Conservation (phyloP, 2,329 filamentous ascomycete species). For the Tolypocladium ophioglossoides region DNA sequence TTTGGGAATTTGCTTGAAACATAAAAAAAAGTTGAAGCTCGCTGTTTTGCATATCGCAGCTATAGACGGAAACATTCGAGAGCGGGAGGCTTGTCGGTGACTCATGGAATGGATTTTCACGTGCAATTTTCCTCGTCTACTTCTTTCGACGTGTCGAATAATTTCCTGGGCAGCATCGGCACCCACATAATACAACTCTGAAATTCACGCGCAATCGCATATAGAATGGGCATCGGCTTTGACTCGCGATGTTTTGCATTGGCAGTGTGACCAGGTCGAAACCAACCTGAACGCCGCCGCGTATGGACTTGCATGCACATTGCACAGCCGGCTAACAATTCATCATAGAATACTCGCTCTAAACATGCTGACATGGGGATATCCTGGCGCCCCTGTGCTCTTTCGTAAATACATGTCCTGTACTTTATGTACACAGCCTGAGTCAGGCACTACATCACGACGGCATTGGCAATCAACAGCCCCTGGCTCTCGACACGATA, state of each 20-base stretch:
- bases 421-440: not conserved
- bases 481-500: constrained; percentile 79
- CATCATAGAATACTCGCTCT: not conserved
- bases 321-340: not conserved
- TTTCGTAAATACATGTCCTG: not conserved
- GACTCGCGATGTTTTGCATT: not conserved
- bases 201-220: not conserved
- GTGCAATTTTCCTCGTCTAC: not conserved
- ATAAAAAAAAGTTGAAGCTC: not conserved
- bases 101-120: not conserved
- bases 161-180: not conserved
- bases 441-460: constrained; percentile 36
- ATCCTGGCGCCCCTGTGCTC: not conserved
- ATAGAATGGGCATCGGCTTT: not conserved
- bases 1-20: not conserved
- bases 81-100: not conserved
- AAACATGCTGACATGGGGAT: not conserved
- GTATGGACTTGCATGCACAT: not conserved
- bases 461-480: constrained; percentile 65
- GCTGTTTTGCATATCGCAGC: not conserved
- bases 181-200: not conserved
- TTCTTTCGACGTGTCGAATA: not conserved
- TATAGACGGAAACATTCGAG: not conserved
- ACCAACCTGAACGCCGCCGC: not conserved
- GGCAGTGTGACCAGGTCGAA: not conserved